A percentile compares a stretch with the other conserved stretches of the same genome.
Evolutionary conservation across 331 rosid species (phyloP).

Genomic region (Acacia concinna): DNA sequence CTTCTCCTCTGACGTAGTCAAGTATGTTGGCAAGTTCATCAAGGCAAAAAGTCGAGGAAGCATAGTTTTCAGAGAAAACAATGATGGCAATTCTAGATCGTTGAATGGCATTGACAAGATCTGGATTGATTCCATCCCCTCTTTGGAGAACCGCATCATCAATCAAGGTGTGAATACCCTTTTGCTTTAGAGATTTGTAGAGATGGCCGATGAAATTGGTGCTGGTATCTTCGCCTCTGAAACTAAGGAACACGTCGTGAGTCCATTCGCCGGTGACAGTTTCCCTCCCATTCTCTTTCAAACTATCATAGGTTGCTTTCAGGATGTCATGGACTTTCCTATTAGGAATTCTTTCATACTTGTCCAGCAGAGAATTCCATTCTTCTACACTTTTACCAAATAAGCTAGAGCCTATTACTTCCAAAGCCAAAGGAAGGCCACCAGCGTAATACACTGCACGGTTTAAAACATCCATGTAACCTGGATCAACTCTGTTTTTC

Average conservation of each 20-base stretch:
- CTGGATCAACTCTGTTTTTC: background rate
- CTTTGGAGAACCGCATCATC: background rate
- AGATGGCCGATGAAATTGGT: background rate
- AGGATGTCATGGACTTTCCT: background rate
- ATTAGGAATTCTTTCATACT: background rate
- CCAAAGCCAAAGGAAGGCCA: background rate
- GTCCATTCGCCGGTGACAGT: background rate
- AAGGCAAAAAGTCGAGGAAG: constrained; percentile 4
- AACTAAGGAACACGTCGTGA: constrained; percentile 32
- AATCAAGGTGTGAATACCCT: constrained; percentile 10
- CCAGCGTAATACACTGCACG: background rate
- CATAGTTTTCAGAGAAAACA: constrained; percentile 17
- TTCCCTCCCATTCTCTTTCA: background rate
- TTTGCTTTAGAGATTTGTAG: background rate
- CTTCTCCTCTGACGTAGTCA: background rate
- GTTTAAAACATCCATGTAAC: background rate
- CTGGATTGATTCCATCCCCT: constrained; percentile 10
- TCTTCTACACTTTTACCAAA: background rate
- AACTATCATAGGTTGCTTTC: background rate
- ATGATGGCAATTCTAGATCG: constrained; percentile 16
- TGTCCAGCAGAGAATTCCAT: background rate
- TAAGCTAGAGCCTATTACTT: background rate
- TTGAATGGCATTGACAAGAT: constrained; percentile 23
- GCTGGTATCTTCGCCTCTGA: constrained; percentile 32
- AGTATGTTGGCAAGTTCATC: background rate